These are phyloP conservation scores for Xanthoconium purpureum DNA, from an alignment of 768 basidiomycete genomes.

Conservation along the genomic window DNA sequence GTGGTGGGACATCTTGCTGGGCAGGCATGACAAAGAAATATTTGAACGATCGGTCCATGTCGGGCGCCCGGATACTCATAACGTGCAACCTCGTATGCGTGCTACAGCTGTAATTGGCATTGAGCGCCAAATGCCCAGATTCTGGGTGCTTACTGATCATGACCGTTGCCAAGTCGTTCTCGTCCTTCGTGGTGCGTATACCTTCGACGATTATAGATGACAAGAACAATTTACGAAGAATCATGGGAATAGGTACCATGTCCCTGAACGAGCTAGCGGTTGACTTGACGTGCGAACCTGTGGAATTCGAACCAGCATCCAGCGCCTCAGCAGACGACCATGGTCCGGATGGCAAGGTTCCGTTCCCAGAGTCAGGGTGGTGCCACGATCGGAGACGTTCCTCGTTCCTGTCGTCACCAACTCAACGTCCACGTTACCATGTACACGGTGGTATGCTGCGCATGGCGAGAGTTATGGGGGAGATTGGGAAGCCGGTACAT, in stretches of 20 bases:
- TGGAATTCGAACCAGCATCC: conserved; percentile 56
- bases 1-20: conserved; percentile 82
- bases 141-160: conserved; percentile 86
- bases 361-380: conserved; percentile 34
- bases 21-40: conserved; percentile 80
- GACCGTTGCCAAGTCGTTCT: conserved; percentile 70
- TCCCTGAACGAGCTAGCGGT: conserved; percentile 84
- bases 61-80: conserved; percentile 14
- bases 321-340: conserved; percentile 29
- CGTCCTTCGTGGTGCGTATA: conserved; percentile 56
- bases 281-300: conserved; percentile 78
- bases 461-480: conserved; percentile 79
- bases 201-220: neutral
- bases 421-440: conserved; percentile 41
- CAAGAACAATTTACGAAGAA: conserved; percentile 1
- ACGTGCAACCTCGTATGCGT: conserved; percentile 40
- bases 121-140: conserved; percentile 74
- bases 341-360: conserved; percentile 33
- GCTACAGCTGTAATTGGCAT: conserved; percentile 62
- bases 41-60: conserved; percentile 59
- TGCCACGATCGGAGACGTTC: conserved; percentile 22
- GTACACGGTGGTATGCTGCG: conserved; percentile 81
- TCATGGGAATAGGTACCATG: conserved; percentile 60
- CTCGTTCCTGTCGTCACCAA: conserved; percentile 21
- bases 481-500: conserved; percentile 72